Evolutionary conservation across 192 early-diverging fungal species (phyloP).

Genomic region (Coemansia nantahalensis): DNA sequence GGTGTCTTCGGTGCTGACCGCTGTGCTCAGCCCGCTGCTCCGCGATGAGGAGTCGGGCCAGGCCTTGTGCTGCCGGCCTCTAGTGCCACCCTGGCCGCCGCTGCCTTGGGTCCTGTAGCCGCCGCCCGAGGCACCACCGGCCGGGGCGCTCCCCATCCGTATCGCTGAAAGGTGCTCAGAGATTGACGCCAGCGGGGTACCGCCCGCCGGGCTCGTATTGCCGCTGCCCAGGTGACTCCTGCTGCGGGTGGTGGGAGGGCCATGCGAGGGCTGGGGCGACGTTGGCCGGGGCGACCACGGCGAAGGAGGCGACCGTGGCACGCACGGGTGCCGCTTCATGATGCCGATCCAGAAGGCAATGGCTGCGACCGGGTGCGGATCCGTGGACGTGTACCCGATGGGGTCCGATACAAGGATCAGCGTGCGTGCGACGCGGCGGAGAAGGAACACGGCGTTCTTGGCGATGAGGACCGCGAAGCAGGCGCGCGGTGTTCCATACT

Average conservation of each 20-base stretch:
- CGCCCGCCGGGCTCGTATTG: no score
- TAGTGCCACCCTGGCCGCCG: no score
- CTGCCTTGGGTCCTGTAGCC: no score
- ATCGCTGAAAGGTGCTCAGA: no score
- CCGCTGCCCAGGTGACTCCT: no score
- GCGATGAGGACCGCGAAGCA: background rate
- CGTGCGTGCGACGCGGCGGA: background rate
- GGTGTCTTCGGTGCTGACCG: no score
- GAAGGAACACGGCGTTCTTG: background rate
- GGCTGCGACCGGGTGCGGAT: background rate
- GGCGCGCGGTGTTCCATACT: background rate
- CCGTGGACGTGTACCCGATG: background rate
- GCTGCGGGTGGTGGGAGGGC: background rate
- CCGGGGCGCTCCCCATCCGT: no score
- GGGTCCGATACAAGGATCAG: background rate
- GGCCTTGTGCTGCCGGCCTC: no score
- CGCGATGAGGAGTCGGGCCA: no score
- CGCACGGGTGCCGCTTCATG: background rate
- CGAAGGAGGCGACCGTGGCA: background rate
- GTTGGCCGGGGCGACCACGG: background rate
- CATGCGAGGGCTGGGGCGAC: background rate
- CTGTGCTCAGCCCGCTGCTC: no score
- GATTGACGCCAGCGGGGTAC: no score
- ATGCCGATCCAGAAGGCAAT: background rate
- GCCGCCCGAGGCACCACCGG: no score